Conservation (phyloP, 495 filamentous ascomycete genomes). For the Lophium mytilinum region DNA sequence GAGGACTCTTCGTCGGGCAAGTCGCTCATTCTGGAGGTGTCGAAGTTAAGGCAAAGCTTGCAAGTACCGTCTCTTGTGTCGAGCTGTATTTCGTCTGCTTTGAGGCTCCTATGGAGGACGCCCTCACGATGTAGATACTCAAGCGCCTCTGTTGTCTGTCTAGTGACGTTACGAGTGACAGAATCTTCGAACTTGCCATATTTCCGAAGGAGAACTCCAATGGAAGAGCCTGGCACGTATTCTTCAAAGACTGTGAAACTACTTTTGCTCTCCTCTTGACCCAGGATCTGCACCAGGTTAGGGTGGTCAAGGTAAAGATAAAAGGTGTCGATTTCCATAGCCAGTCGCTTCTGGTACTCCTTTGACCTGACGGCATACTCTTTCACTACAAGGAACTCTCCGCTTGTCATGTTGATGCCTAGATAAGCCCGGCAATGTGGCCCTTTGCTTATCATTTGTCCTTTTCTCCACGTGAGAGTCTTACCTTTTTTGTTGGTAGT, state of each 20-base stretch:
- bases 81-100: conserved; percentile 95
- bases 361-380: conserved; percentile 95
- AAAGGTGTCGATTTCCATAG: conserved; percentile 99
- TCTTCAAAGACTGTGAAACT: conserved; percentile 97
- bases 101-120: conserved; percentile 91
- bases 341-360: conserved; percentile 92
- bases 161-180: conserved; percentile 80
- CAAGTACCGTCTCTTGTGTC: conserved; percentile 86
- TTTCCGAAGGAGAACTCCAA: conserved; percentile 91
- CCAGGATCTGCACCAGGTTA: conserved; percentile 98
- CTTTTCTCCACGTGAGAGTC: conserved; percentile 83
- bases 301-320: conserved; percentile 95
- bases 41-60: conserved; percentile 98
- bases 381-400: conserved; percentile 96
- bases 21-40: conserved; percentile 94
- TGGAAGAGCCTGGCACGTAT: conserved; percentile 94
- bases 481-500: no score
- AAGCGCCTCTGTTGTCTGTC: conserved; percentile 79
- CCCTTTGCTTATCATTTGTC: conserved; percentile 96
- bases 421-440: conserved; percentile 96
- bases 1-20: conserved; percentile 97
- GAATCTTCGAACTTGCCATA: conserved; percentile 93
- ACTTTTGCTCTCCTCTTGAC: conserved; percentile 88
- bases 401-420: conserved; percentile 95
- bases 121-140: conserved; percentile 91